Evolutionary conservation across 495 filamentous ascomycete species (phyloP), one percentile per base, ranked within the genome.

Genomic region (Neurospora terricola): DNA sequence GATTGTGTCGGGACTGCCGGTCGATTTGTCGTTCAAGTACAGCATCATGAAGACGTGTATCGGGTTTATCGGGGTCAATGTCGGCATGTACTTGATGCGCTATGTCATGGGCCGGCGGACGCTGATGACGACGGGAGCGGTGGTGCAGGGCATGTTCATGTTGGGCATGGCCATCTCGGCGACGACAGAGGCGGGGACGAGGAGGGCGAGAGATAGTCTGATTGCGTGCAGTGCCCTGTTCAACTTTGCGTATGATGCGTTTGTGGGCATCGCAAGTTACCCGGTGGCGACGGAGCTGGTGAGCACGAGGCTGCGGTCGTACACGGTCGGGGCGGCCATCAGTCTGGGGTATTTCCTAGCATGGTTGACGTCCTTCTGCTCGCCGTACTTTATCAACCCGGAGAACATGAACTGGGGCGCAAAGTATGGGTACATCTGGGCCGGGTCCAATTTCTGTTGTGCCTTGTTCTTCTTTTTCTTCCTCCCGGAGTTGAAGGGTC

Each of bases 351-450:
- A 77, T 62, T 72, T 77, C 27, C 30, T 77, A 16, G 76, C 74
- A 12, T 77, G 73, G 73, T 5, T 74, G 23, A 74, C 73, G 54
- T 62, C 68, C 0, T 77, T 76, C n/a, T 76, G 75, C 71, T 73
- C 76, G 21, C 76, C 76, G 0, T 77, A 74, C 59, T 77, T 77
- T 62, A 77, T 77, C 73, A 77, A 76, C 69, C 71, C 76, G 10
- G 75, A 77, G 40, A 70, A 62, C 23, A 7, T 62, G 54, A 62
- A 34, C 27, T 62, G 54, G 78, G 82, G 84, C 2, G 83, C 83
- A 21, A 83, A 83, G 72, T 87, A 88, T 70, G 85, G 83, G 0
- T 88, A 87, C 71, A 86, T 88, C 59, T 87, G 86, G 86, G 82
- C 82, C 0, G 85, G 73, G 2, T 80, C 80, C 1, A 85, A 83